These are phyloP conservation scores for Elasticomyces elasticus DNA, from an alignment of 495 filamentous ascomycete genomes.

Conservation along the genomic window DNA sequence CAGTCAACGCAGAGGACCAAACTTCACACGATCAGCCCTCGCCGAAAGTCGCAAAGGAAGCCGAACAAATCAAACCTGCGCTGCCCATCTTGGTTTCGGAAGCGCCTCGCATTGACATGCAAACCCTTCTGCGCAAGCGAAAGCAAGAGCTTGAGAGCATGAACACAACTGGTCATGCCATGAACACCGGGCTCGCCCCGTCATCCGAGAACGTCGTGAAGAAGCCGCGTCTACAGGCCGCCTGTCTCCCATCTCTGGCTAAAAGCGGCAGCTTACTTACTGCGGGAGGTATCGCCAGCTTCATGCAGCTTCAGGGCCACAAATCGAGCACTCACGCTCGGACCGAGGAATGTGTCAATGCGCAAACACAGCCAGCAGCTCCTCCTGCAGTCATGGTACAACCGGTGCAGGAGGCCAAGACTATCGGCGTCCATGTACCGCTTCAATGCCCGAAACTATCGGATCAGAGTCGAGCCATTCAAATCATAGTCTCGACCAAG, in stretches of 20 bases:
- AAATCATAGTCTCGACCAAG: slow-evolving; percentile 42
- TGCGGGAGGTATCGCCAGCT: slow-evolving; percentile 20
- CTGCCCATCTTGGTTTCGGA: slow-evolving; percentile 11
- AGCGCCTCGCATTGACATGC: slow-evolving; percentile 13
- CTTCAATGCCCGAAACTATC: slow-evolving; percentile 2
- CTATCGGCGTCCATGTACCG: neutral
- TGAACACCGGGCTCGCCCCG: neutral
- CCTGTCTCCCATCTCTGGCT: neutral
- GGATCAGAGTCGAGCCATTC: slow-evolving; percentile 20
- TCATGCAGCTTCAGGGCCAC: slow-evolving; percentile 22
- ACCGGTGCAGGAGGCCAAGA: neutral
- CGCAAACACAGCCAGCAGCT: neutral
- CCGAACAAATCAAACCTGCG: neutral
- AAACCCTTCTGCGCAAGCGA: slow-evolving; percentile 26
- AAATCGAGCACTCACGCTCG: neutral
- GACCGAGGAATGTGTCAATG: neutral
- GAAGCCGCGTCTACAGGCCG: neutral
- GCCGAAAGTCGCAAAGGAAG: neutral
- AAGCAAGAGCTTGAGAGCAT: slow-evolving; percentile 24
- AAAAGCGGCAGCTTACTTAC: neutral
- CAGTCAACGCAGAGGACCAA: neutral
- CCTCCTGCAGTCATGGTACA: neutral
- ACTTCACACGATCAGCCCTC: neutral
- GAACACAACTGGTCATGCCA: neutral
- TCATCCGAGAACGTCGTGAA: neutral